Conservation (phyloP, 371 early-diverging fungal species). For the Mucor velutinosus region DNA sequence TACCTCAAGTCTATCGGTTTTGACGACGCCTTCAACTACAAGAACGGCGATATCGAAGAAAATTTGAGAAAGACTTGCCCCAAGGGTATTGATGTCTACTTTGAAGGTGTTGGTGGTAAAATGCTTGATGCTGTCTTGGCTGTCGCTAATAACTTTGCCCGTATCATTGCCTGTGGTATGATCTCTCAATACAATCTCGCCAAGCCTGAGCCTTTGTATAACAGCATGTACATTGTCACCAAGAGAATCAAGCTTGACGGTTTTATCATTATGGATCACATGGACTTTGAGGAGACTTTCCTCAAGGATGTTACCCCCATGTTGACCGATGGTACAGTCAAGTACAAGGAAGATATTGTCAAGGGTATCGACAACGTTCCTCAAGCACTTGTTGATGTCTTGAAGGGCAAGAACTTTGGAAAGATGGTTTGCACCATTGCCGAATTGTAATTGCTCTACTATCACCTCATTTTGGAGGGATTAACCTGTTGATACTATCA, state of each 20-base stretch:
- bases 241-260: slow-evolving; percentile 67
- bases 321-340: slow-evolving; percentile 67
- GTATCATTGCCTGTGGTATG: slow-evolving; percentile 66
- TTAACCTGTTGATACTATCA: neutral
- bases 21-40: slow-evolving; percentile 86
- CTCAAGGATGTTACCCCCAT: slow-evolving; percentile 60
- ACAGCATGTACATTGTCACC: slow-evolving; percentile 29
- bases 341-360: slow-evolving; percentile 63
- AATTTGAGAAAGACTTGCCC: slow-evolving; percentile 56
- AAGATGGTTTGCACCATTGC: slow-evolving; percentile 79
- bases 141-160: slow-evolving; percentile 54
- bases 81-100: slow-evolving; percentile 77
- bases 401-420: slow-evolving; percentile 82
- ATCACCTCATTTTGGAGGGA: neutral
- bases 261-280: slow-evolving; percentile 62
- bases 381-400: slow-evolving; percentile 69
- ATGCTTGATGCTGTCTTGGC: slow-evolving; percentile 65
- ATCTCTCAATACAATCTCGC: slow-evolving; percentile 69
- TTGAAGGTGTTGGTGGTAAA: slow-evolving; percentile 73
- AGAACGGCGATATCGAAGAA: slow-evolving; percentile 53
- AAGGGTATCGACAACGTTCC: slow-evolving; percentile 84
- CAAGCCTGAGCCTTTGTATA: slow-evolving; percentile 33
- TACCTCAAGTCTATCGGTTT: slow-evolving; percentile 66
- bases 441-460: slow-evolving; percentile 9
- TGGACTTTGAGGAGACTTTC: slow-evolving; percentile 58